Base-by-base conservation (phyloP, 441 rosid genomes). In the Omphalea diandra region DNA sequence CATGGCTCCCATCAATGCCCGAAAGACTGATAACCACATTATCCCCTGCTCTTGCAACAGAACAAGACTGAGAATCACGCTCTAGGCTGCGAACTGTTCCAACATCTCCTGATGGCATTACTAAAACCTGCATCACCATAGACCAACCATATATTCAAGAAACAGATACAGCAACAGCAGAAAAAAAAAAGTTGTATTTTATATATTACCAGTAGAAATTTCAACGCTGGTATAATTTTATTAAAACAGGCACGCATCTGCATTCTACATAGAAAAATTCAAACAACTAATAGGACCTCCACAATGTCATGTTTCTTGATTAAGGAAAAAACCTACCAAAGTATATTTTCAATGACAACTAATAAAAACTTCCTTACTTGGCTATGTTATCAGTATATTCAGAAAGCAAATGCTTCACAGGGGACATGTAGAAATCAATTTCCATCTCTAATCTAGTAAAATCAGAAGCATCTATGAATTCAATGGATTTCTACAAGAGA, bases 21-120 rank as follows among this genome's bases (percentile, higher is more conserved):
- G 75, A 85, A 74, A 96, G 87, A 81, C 79, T 81, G 63, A 90
- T 82, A 36, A 86, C 82, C 58, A 89, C 91, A 60, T 84, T 90
- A 83, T 96, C 98, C 65, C 98, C 98, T 41, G 97, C 93, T 84
- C 97, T 89, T 49, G 92, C 99, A 52, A 90, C 55, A 24, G 85
- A 61, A 77, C 93, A 88, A 68, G 87, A 67, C 74, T 76, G 83
- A 41, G 98, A 90, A 69, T 89, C 91, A 17, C 88, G 85, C 77
- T 90, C 97, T 64, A 95, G 77, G 55, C 87, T 81, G 66, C 87
- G 87, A 33, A 93, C 90, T 9, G 91, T 93, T 76, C 97, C 99
- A 73, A 85, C 75, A 24, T 71, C 86, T 74, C 92, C 91, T 40
- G 87, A 84, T 63, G 99, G 98, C 96, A 96, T 86, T 57, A 91